Evolutionary conservation across 2,329 filamentous ascomycete species (phyloP), one percentile per base, ranked within the genome.

Genomic region (Coleophoma crateriformis): DNA sequence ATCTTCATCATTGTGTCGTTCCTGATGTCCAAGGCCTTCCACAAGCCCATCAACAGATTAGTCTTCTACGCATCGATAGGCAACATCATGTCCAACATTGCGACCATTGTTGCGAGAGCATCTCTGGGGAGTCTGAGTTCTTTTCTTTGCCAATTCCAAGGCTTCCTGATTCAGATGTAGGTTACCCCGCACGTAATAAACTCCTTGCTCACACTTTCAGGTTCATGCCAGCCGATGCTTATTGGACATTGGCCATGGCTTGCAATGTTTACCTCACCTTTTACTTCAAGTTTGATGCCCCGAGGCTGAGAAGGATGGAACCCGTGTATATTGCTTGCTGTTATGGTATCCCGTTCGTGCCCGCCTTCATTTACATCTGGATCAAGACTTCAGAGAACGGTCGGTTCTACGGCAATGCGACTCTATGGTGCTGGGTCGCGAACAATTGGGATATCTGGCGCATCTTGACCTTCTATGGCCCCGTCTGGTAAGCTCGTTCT

Each of bases 21-120:
- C 62, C 12, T 56, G 10, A 12, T 33, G 12, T 57, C 52, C 3
- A 76, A 74, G 14, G 76, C 77, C 5, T 94, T 94, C 64, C 86
- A 87, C 61, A 92, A 90, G 62, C 87, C 88, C n/a, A 90, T 94
- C 70, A 94, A 94, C 62, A 78, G 89, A 15, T 75, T 95, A 0
- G 84, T 92, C 10, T 92, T 95, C 66, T 94, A 87, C 64, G 88
- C 89, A 7, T 87, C 86, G 0, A 86, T 88, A 61, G 89, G 88
- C 8, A 95, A 95, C 61, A 75, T 92, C 58, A 74, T 90, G 67
- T 81, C 81, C 53, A 92, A 90, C 64, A 77, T 89, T 15, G 88
- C 84, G 1, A 90, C 88, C 0, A 67, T 92, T 33, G 88, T 92
- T 61, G 83, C 85, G 0, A 76, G 78, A 34, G 74, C 77, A 1